phyloP scores from a whole-genome alignment of 495 filamentous ascomycete genomes.

The Penicillium silybi region DNA sequence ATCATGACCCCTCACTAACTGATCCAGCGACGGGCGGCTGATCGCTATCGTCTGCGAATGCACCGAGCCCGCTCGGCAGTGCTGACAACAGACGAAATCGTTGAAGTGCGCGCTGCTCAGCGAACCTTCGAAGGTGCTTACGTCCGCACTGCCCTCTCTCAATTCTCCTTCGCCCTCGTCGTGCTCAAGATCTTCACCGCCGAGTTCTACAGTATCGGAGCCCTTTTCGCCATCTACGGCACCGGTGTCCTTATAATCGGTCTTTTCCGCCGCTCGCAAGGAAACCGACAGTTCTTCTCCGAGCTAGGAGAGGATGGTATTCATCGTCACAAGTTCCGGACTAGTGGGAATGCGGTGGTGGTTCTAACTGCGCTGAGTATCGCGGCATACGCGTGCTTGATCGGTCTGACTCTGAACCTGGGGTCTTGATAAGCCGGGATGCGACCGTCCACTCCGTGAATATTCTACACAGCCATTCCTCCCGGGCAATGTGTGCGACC shows the following conservation, averaged over 20 bases:
- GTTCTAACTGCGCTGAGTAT: slow-evolving; percentile 78
- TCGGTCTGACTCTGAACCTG: slow-evolving; percentile 68
- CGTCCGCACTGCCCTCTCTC: slow-evolving; percentile 85
- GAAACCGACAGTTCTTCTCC: slow-evolving; percentile 90
- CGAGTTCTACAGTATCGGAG: slow-evolving; percentile 92
- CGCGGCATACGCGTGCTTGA: slow-evolving; percentile 72
- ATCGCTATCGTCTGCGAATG: slow-evolving; percentile 59
- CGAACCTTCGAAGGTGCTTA: slow-evolving; percentile 97
- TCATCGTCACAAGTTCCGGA: slow-evolving; percentile 75
- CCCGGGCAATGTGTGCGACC: slow-evolving; percentile 13
- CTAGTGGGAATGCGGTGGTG: slow-evolving; percentile 75
- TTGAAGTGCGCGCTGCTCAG: slow-evolving; percentile 91
- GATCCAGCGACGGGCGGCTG: slow-evolving; percentile 42
- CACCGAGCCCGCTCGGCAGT: slow-evolving; percentile 84
- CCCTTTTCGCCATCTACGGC: slow-evolving; percentile 88
- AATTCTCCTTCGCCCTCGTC: slow-evolving; percentile 92
- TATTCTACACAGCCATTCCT: background rate
- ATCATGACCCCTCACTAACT: background rate
- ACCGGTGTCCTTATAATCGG: slow-evolving; percentile 76
- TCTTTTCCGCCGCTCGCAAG: slow-evolving; percentile 77
- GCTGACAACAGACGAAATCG: slow-evolving; percentile 76
- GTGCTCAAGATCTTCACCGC: slow-evolving; percentile 94
- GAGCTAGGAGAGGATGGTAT: slow-evolving; percentile 66
- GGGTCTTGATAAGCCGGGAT: slow-evolving; percentile 49
- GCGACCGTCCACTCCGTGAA: background rate